phyloP scores from a whole-genome alignment of 164 flowering plant genomes.

The Nymphaea colorata region DNA sequence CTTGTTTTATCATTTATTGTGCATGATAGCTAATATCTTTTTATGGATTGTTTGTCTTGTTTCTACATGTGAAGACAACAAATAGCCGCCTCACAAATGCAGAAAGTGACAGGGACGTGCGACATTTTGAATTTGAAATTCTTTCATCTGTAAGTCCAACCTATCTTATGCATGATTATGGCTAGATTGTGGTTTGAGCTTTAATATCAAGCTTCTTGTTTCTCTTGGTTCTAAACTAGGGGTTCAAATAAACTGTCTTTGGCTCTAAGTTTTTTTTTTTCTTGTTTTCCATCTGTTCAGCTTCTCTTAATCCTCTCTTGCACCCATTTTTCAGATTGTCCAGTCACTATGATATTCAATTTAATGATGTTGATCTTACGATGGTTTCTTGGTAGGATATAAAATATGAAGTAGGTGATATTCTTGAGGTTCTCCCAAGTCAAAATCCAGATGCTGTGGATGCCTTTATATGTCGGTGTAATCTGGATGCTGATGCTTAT shows the following conservation, averaged over 20 bases:
- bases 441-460: constrained; percentile 64
- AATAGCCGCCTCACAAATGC: constrained; percentile 41
- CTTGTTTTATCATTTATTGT: no score
- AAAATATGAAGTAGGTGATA: constrained; percentile 77
- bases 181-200: no score
- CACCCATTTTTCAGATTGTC: background rate
- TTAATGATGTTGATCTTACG: background rate
- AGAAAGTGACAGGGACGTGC: constrained; percentile 63
- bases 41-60: background rate
- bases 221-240: background rate
- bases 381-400: constrained; percentile 29
- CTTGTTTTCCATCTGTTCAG: no score
- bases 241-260: no score
- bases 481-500: constrained; percentile 62
- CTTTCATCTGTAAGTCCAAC: constrained; percentile 53
- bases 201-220: background rate
- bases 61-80: constrained; percentile 23
- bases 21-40: background rate
- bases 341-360: background rate
- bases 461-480: constrained; percentile 68
- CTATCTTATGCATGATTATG: no score
- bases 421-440: constrained; percentile 75
- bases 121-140: constrained; percentile 78
- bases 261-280: no score
- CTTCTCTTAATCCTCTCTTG: no score